Evolutionary conservation across 305 asterid species (phyloP), one percentile per base, ranked within the genome.

Genomic region (Fraxinus angustifolia): DNA sequence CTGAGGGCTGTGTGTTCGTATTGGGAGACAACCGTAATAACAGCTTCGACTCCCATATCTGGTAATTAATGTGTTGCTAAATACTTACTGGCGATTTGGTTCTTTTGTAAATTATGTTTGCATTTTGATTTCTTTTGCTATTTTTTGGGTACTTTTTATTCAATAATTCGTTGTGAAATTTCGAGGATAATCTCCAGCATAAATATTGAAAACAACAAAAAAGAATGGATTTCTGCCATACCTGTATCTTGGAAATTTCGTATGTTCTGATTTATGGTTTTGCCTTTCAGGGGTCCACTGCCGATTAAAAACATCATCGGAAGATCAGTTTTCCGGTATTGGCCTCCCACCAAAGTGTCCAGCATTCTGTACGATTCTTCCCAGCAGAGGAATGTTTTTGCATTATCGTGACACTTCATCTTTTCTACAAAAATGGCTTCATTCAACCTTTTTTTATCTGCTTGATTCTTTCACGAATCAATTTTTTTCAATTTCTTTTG

Each of bases 261-360:
- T 14, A 76, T 53, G 75, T 48, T 75, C 21, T 73, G 67, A 81
- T 31, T 56, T 56, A 16, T 17, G 10, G 8, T 19, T 56, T 33
- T 71, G 80, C 21, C 19, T 85, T 88, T 60, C 93, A 94, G 98
- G 99, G 99, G 99, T 65, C 99, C 99, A 21, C 91, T 95, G 86
- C 97, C 99, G 2, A 81, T 95, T 33, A 81, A 85, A 73, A 88
- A 91, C 93, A 91, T 95, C 10, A 84, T 93, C 19, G 97, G 97
- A 36, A 91, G 99, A 87, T 95, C 97, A 45, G 92, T 93, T 34
- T 92, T 93, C 85, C 89, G 98, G 30, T 95, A 95, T 82, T 95
- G 99, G 99, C 99, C 98, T 76, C 99, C 98, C n/a, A 90, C 99
- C 33, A 95, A 87, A 88, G 97, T 89, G 67, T 89, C 96, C 0